Conservation (phyloP, 2,329 filamentous ascomycete genomes). For the Phaeophleospora eucalypticola region DNA sequence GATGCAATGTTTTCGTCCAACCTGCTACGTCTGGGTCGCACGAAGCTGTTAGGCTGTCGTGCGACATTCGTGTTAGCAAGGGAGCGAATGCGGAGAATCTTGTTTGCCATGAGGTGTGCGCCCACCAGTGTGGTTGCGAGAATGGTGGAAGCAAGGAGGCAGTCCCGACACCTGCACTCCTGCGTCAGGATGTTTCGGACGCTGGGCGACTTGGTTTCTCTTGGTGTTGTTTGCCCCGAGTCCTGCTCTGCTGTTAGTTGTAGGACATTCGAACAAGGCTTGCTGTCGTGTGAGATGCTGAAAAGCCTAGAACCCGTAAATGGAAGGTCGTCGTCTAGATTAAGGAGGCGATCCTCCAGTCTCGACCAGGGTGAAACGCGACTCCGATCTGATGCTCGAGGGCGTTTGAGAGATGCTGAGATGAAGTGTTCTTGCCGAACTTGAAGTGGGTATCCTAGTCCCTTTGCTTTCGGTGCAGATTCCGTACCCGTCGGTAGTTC, state of each 20-base stretch:
- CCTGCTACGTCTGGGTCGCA: not conserved
- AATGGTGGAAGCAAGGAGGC: not conserved
- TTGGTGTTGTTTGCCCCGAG: no score
- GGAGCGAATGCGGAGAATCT: not conserved
- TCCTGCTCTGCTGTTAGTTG: no score
- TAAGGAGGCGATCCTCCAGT: not conserved
- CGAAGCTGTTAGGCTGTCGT: not conserved
- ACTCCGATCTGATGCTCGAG: not conserved
- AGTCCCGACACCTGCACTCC: not conserved
- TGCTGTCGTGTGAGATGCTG: no score
- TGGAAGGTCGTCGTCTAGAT: not conserved
- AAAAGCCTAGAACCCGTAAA: no score
- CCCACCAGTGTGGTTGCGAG: not conserved
- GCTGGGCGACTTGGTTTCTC: no score
- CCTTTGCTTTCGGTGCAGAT: no score
- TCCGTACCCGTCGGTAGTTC: no score
- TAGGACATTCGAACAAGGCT: no score
- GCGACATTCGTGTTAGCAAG: not conserved
- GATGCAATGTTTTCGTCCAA: no score
- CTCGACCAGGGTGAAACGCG: not conserved
- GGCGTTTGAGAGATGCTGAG: not conserved
- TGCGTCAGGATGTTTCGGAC: not conserved
- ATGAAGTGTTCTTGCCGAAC: not conserved
- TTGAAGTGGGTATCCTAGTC: no score
- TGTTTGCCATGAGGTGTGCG: not conserved